Percentiles rank a stretch among this genome's conserved stretches.
Conservation (phyloP, 1,139 yeast genomes). For the Blastobotrys buckinghamii region DNA sequence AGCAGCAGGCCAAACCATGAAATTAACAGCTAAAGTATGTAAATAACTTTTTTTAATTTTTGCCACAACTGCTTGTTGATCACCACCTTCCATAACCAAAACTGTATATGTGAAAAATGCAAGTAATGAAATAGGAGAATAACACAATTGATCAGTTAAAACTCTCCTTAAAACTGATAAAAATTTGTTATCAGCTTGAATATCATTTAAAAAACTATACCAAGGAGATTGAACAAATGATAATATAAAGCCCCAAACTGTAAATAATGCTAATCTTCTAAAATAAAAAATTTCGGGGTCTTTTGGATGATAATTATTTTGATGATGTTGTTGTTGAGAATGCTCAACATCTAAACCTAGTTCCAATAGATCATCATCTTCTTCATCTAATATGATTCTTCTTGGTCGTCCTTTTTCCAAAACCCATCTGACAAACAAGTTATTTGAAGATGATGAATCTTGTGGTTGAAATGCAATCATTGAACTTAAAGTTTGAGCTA, state of each 20-base stretch:
- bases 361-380: conserved; percentile 32
- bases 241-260: conserved; percentile 75
- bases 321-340: conserved; percentile 7
- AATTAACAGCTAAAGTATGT: conserved; percentile 71
- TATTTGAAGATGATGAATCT: conserved; percentile 12
- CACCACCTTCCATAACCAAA: conserved; percentile 70
- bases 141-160: conserved; percentile 80
- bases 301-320: not conserved
- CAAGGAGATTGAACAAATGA: conserved; percentile 84
- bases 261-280: conserved; percentile 69
- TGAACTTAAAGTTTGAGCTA: conserved; percentile 66
- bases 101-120: conserved; percentile 83
- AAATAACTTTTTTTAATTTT: conserved; percentile 65
- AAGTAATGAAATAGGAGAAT: conserved; percentile 75
- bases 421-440: conserved; percentile 29
- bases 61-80: conserved; percentile 52
- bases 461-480: conserved; percentile 27
- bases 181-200: conserved; percentile 65
- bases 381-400: conserved; percentile 29
- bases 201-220: conserved; percentile 71
- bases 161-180: conserved; percentile 82
- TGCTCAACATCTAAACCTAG: conserved; percentile 27
- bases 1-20: conserved; percentile 91
- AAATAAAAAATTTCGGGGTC: conserved; percentile 46
- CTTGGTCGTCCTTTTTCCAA: conserved; percentile 35